Evolutionary conservation across 202 grass and related monocot species (phyloP).

Genomic region (Setaria viridis): DNA sequence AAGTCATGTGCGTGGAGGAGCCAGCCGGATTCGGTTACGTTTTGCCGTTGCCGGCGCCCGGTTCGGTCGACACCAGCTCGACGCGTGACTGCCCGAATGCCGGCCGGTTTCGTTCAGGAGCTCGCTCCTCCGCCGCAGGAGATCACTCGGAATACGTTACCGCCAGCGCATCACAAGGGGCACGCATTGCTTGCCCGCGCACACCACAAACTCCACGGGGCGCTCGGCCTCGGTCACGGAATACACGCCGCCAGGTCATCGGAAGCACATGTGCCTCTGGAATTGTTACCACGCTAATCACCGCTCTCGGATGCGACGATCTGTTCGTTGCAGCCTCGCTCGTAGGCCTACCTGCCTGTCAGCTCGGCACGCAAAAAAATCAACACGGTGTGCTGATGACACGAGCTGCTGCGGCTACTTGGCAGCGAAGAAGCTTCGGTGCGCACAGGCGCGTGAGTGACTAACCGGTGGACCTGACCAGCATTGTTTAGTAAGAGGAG

Average conservation of each 20-base stretch:
- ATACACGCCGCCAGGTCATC: background rate
- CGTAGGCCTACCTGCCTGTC: background rate
- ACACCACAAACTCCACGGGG: background rate
- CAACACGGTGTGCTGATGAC: background rate
- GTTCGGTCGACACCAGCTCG: background rate
- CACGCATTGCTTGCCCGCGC: constrained; percentile 14
- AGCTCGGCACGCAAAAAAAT: background rate
- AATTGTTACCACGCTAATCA: background rate
- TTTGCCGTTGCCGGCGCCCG: too few relatives aligned
- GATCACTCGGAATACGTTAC: background rate
- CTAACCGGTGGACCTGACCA: background rate
- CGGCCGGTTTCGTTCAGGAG: background rate
- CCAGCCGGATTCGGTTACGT: constrained; percentile 4
- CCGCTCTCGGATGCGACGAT: background rate
- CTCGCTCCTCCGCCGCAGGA: background rate
- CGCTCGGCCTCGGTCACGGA: too few relatives aligned
- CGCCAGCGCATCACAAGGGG: background rate
- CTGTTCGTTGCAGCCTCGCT: background rate
- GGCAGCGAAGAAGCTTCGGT: constrained; percentile 51
- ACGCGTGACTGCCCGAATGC: background rate
- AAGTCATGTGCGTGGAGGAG: background rate
- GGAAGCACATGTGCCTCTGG: background rate
- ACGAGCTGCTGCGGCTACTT: background rate
- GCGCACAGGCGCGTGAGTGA: constrained; percentile 36
- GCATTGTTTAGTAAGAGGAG: background rate